Base-by-base conservation (phyloP, 1,139 yeast species). In the Blastobotrys persicus region DNA sequence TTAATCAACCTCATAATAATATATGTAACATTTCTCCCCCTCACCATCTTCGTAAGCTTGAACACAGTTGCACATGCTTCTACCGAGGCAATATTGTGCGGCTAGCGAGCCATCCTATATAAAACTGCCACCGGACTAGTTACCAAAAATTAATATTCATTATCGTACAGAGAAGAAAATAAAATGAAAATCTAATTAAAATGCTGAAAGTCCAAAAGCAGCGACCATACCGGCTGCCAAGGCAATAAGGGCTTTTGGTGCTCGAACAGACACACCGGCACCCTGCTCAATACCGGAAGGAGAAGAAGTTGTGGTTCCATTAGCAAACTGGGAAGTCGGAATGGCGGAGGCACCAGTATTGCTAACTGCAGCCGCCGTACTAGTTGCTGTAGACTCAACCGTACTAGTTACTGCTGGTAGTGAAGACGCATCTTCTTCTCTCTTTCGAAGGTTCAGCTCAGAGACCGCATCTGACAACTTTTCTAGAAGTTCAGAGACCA, bases 191-290 rank as follows among this genome's bases (percentile, higher is more conserved):
- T 34, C 13, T 4, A 20, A 34, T 34, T 34, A 34, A 17, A 34
- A 14, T 6, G 39, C 20, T 6, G 39, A 34, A 17, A 34, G 18
- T 7, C 39, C 39, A 12, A 34, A 34, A 4, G 39, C 39, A 34
- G 39, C 39, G 18, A 17, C 39, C 39, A 34, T 34, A 13, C 39
- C 39, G 13, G 39, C 39, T 6, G 39, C 39, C 13, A 34, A 17
- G 4, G 9, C 20, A 16, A 34, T 16, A 13, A 34, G 17, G 16
- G 39, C 39, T 12, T 34, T 34, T 34, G 39, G 39, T n/a, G 39
- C 39, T 17, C 17, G 13, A 12, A 34, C 19, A n/a, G 13, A 5
- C 9, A 37, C 41, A 19, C 31, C 41, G 3, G 41, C 41, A 19
- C 41, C 41, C n/a, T 37, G 41, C 12, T 11, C 41, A 6, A 37